These are phyloP conservation scores for Colletotrichum liaoningense DNA, from an alignment of 2,329 filamentous ascomycete species.

Conservation along the genomic window DNA sequence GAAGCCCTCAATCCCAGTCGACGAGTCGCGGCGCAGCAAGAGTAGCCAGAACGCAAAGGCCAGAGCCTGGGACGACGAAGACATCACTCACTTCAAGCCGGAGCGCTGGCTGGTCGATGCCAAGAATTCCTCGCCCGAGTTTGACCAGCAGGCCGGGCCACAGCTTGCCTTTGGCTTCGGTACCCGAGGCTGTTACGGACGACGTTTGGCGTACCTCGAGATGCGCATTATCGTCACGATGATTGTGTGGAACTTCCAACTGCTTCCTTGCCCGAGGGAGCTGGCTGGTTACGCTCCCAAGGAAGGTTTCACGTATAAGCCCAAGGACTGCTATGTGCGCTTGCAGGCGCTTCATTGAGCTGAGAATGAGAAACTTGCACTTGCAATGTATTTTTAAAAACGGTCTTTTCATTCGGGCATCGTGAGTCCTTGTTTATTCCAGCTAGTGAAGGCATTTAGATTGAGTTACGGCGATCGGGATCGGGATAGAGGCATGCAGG, in stretches of 20 bases:
- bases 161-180: slow-evolving; percentile 49
- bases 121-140: slow-evolving; percentile 34
- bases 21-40: slow-evolving; percentile 37
- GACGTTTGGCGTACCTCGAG: slow-evolving; percentile 48
- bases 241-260: slow-evolving; percentile 51
- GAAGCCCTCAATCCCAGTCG: slow-evolving; percentile 41
- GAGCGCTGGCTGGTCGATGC: slow-evolving; percentile 38
- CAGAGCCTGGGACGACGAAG: slow-evolving; percentile 8
- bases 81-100: slow-evolving; percentile 35
- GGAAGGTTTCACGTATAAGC: background rate
- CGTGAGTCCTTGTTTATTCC: too few species aligned
- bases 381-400: too few species aligned
- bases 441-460: too few species aligned
- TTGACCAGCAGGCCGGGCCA: slow-evolving; percentile 47
- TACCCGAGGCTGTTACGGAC: slow-evolving; percentile 50
- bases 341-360: background rate
- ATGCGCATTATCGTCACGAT: slow-evolving; percentile 48
- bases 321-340: background rate
- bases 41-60: background rate
- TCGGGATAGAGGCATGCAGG: background rate
- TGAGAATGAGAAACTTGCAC: background rate
- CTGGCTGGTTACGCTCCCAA: background rate
- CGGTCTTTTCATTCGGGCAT: too few species aligned
- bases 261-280: slow-evolving; percentile 26
- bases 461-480: background rate